Percentiles rank a stretch among this genome's conserved stretches.
Conservation (phyloP, 768 basidiomycete genomes). For the Auriscalpium vulgare region DNA sequence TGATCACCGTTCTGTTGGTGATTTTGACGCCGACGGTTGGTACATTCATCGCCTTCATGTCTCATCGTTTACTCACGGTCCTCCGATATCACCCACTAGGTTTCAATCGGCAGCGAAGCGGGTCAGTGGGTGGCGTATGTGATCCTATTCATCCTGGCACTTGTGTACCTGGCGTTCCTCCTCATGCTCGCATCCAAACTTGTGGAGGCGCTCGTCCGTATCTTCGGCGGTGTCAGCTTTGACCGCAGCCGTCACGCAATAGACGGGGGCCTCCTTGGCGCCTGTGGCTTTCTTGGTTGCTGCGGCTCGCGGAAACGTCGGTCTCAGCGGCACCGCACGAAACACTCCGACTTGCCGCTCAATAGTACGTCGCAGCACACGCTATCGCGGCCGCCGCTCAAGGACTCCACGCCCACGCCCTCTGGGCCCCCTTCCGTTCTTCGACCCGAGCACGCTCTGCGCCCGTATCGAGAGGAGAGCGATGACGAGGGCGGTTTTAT, state of each 20-base stretch:
- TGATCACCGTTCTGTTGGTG: slow-evolving; percentile 83
- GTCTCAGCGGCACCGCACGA: slow-evolving; percentile 12
- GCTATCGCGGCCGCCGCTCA: slow-evolving; percentile 12
- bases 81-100: slow-evolving; percentile 36
- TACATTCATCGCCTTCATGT: slow-evolving; percentile 12
- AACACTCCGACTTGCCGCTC: slow-evolving; percentile 11
- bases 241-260: slow-evolving; percentile 73
- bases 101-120: slow-evolving; percentile 73
- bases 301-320: slow-evolving; percentile 41
- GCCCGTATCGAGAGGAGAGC: slow-evolving; percentile 70
- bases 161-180: slow-evolving; percentile 78
- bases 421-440: slow-evolving; percentile 65
- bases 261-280: slow-evolving; percentile 85
- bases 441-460: slow-evolving; percentile 70
- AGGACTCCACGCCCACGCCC: slow-evolving; percentile 29
- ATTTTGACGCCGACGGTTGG: slow-evolving; percentile 85
- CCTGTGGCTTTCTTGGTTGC: slow-evolving; percentile 60
- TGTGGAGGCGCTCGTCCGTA: slow-evolving; percentile 72
- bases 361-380: slow-evolving; percentile 6
- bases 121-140: slow-evolving; percentile 93
- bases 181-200: slow-evolving; percentile 82
- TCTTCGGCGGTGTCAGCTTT: slow-evolving; percentile 72
- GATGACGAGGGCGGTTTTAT: slow-evolving; percentile 79
- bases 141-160: slow-evolving; percentile 72
- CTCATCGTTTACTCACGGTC: slow-evolving; percentile 9